Conservation (phyloP, 345 rosid genomes). For the Bruguiera sexangula region DNA sequence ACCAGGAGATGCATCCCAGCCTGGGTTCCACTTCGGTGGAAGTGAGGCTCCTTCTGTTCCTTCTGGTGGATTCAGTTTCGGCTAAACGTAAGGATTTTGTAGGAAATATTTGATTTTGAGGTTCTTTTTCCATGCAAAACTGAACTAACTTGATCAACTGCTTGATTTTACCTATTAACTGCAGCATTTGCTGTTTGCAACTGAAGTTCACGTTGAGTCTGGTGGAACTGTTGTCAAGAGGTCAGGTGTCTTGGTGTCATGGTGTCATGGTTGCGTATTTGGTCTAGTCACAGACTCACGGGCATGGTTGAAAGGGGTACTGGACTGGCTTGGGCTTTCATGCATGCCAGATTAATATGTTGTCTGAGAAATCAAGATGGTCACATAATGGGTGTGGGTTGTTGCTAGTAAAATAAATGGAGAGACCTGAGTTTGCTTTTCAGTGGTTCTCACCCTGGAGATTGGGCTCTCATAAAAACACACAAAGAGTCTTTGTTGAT, state of each 20-base stretch:
- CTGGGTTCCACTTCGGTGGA: constrained; percentile 63
- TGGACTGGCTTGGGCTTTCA: constrained; percentile 21
- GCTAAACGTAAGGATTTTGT: constrained; percentile 36
- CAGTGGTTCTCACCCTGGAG: constrained; percentile 5
- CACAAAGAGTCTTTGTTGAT: too few relatives aligned
- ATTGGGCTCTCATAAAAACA: too few relatives aligned
- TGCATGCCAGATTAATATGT: constrained; percentile 8
- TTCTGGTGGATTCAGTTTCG: constrained; percentile 76
- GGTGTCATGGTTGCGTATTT: constrained; percentile 19
- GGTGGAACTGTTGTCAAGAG: constrained; percentile 22
- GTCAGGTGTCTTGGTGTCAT: constrained; percentile 25
- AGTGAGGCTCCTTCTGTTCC: constrained; percentile 54
- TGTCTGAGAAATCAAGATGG: constrained; percentile 2
- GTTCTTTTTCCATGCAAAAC: neutral
- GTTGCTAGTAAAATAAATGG: constrained; percentile 15
- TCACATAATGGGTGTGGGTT: constrained; percentile 17
- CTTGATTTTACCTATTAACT: neutral
- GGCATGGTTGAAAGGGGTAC: constrained; percentile 19
- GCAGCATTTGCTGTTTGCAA: neutral
- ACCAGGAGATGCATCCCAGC: constrained; percentile 48
- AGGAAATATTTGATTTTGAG: neutral
- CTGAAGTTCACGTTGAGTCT: constrained; percentile 17
- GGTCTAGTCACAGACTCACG: constrained; percentile 13
- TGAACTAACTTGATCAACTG: neutral
- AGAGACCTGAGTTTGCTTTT: constrained; percentile 12